These are phyloP conservation scores for Rhytidiadelphus loreus DNA, from an alignment of 225 moss, liverwort and hornwort genomes.

Conservation along the genomic window DNA sequence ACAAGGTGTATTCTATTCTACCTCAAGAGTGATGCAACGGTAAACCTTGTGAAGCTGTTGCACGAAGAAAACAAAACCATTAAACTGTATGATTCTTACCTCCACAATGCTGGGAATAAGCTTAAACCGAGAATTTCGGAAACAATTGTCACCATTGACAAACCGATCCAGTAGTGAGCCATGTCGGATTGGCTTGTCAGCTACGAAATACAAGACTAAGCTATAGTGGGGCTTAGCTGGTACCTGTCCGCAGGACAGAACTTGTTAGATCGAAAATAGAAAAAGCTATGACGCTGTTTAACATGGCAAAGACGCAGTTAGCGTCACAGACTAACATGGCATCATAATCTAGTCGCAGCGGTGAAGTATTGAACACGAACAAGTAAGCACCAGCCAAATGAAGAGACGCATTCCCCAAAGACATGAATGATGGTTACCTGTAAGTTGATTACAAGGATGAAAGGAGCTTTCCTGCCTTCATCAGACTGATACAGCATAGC, in stretches of 20 bases:
- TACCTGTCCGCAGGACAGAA: constrained; percentile 33
- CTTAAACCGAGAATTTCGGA: constrained; percentile 62
- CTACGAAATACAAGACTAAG: constrained; percentile 57
- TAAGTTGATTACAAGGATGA: constrained; percentile 60
- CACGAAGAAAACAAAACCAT: not conserved
- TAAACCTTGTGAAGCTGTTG: not conserved
- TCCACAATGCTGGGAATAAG: constrained; percentile 74
- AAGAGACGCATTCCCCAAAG: not conserved
- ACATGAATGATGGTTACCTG: constrained; percentile 28
- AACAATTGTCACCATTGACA: constrained; percentile 57
- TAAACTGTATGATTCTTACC: constrained; percentile 10
- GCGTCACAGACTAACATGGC: not conserved
- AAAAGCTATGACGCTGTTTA: not conserved
- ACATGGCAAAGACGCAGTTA: not conserved
- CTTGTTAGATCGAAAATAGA: not conserved
- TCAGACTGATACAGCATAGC: constrained; percentile 24
- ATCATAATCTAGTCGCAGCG: not conserved
- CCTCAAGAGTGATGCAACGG: not conserved
- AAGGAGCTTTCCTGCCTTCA: constrained; percentile 59
- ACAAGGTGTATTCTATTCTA: not conserved
- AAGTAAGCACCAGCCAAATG: not conserved
- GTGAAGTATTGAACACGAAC: not conserved
- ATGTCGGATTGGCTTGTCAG: constrained; percentile 50
- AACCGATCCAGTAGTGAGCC: constrained; percentile 64
- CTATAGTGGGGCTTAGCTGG: constrained; percentile 68